Conservation (phyloP, 2,329 filamentous ascomycete genomes). For the Albifimbria verrucaria region DNA sequence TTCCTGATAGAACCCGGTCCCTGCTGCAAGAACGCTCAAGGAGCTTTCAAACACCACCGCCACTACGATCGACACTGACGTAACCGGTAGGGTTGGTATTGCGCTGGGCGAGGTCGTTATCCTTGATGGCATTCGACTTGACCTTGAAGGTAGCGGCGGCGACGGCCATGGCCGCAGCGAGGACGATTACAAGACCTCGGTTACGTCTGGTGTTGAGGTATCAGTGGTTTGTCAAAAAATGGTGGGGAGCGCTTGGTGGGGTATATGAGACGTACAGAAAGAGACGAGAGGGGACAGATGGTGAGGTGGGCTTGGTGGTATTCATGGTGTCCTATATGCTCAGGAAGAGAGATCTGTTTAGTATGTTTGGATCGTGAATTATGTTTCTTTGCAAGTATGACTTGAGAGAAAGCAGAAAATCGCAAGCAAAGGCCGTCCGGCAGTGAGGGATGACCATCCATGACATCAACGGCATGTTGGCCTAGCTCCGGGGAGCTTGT, state of each 20-base stretch:
- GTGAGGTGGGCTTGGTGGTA: conserved; percentile 9
- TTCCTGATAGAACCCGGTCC: conserved; percentile 5
- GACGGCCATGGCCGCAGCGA: conserved; percentile 26
- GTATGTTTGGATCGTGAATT: too few species aligned
- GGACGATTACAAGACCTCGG: conserved; percentile 32
- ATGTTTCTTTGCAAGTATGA: background rate
- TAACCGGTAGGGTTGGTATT: conserved; percentile 36
- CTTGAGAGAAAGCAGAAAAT: background rate
- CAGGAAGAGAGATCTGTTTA: background rate
- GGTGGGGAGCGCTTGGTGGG: background rate
- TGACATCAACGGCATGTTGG: too few species aligned
- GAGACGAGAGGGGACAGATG: conserved; percentile 13
- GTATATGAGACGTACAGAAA: conserved; percentile 14
- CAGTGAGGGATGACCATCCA: too few species aligned
- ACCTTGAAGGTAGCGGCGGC: conserved; percentile 29
- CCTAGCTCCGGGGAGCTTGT: too few species aligned
- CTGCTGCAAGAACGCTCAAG: conserved; percentile 1
- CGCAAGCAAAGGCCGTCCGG: too few species aligned
- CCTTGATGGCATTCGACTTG: conserved; percentile 30
- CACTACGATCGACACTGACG: conserved; percentile 51
- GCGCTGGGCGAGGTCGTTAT: conserved; percentile 42
- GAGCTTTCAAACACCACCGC: conserved; percentile 35
- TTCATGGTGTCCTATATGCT: conserved; percentile 6
- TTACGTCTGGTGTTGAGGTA: conserved; percentile 28
- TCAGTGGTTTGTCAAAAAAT: background rate